Evolutionary conservation across 768 basidiomycete genomes (phyloP).

Genomic region (Coprinopsis strossmayeri): DNA sequence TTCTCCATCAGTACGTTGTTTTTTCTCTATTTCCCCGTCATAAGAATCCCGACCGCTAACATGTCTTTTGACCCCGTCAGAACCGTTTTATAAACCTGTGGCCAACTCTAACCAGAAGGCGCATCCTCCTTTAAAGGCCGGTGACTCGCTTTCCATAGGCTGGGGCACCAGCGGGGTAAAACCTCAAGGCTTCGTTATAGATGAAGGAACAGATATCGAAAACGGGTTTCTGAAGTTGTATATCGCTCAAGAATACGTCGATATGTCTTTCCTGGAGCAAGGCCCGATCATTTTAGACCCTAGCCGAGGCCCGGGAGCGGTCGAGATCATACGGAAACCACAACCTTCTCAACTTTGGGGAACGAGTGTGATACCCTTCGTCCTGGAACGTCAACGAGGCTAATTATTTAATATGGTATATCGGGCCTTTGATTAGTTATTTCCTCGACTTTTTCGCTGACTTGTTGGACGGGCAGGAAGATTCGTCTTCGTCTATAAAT

Average conservation of each 20-base stretch:
- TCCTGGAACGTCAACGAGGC: background rate
- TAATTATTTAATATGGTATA: no score
- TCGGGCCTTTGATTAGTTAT: no score
- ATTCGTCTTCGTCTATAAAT: no score
- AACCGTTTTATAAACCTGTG: slow-evolving; percentile 8
- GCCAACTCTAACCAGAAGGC: background rate
- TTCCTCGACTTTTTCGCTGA: no score
- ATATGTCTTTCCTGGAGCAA: slow-evolving; percentile 7
- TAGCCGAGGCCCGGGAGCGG: background rate
- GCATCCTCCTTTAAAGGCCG: slow-evolving; percentile 3
- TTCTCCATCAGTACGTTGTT: slow-evolving; percentile 12
- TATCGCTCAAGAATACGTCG: slow-evolving; percentile 6
- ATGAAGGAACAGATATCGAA: slow-evolving; percentile 3
- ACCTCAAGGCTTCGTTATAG: background rate
- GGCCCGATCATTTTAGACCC: background rate
- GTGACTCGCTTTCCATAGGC: slow-evolving; percentile 5
- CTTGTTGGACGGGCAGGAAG: background rate
- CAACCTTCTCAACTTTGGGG: background rate
- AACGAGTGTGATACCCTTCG: background rate
- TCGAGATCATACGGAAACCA: background rate
- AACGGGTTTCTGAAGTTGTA: slow-evolving; percentile 13
- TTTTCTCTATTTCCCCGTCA: slow-evolving; percentile 1
- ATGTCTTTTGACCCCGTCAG: no score
- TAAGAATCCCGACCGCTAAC: no score
- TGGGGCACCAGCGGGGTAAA: background rate